phyloP scores from a whole-genome alignment of 2,329 filamentous ascomycete species.

The Colletotrichum zoysiae region DNA sequence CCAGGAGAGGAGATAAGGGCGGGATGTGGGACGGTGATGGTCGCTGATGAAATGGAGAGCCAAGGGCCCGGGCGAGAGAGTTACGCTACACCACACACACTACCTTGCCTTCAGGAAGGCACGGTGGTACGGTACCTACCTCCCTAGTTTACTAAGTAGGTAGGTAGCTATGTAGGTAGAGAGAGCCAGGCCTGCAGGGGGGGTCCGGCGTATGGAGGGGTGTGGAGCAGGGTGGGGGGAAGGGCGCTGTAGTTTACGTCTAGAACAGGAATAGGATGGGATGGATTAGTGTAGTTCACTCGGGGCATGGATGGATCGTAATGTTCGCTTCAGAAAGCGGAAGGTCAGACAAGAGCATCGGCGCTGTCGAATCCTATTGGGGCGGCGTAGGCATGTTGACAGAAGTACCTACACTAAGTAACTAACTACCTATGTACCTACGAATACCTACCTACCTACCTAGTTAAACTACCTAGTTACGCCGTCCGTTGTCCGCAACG shows the following conservation, averaged over 20 bases:
- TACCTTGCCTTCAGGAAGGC: no score
- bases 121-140: no score
- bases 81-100: not conserved
- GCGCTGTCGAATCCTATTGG: slow-evolving; percentile 37
- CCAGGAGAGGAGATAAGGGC: slow-evolving; percentile 36
- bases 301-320: slow-evolving; percentile 9
- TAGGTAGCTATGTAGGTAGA: not conserved
- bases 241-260: no score
- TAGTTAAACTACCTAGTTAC: not conserved
- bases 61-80: slow-evolving; percentile 29
- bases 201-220: not conserved
- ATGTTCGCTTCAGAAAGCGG: slow-evolving; percentile 20
- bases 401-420: not conserved
- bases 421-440: no score
- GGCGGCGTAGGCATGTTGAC: slow-evolving; percentile 14
- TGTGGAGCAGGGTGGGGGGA: slow-evolving; percentile 14
- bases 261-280: not conserved
- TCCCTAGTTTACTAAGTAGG: no score
- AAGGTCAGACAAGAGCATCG: slow-evolving; percentile 31
- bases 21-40: slow-evolving; percentile 35
- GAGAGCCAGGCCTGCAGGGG: not conserved
- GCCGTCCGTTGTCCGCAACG: slow-evolving; percentile 15
- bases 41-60: slow-evolving; percentile 36
- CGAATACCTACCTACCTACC: no score
- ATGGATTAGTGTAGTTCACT: slow-evolving; percentile 5